Evolutionary conservation across 2,329 filamentous ascomycete species (phyloP), one percentile per base, ranked within the genome.

Genomic region (Fusarium torulosum): DNA sequence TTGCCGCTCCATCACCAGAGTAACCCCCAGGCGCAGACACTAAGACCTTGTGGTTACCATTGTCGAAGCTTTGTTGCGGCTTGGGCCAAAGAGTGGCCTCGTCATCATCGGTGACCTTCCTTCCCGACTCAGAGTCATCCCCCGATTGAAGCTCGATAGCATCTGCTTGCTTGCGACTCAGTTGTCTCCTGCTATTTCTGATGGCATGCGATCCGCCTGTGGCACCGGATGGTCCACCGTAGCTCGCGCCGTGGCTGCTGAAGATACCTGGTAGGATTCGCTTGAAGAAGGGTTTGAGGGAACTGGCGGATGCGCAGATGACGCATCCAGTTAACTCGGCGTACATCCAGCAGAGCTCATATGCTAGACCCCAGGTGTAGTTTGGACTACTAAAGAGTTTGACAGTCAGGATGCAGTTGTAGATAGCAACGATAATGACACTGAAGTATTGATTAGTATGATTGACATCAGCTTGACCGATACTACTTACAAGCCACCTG

Each of bases 321-420:
- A 72, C 69, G 14, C 70, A 72, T 0, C 70, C 70, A 2, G 68
- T 72, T 3, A 72, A 19, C 17, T 71, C 70, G 8, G 68, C 70
- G 7, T 72, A 72, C 70, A 72, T 72, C 70, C 70, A 72, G 19
- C 66, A 72, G 0, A 72, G 19, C 10, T 72, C 66, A 8, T 72
- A 68, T 14, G 70, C 57, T 3, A 72, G 40, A 2, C 70, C 70
- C 70, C 70, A 72, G 1, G 70, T 72, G 2, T 72, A 72, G 27
- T 72, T 70, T 0, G 42, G 19, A 6, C 60, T 68, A 10, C 47
- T 66, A 38, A 72, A 72, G 0, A 66, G 59, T 20, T 63, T 59
- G 6, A 72, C 63, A 1, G 68, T 72, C 6, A 72, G 70, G 7
- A 70, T 27, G 3, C 66, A 72, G 35, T 68, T 72, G 31, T 71